Evolutionary conservation across 164 flowering plant species (phyloP).

Genomic region (Hamamelis virginiana): DNA sequence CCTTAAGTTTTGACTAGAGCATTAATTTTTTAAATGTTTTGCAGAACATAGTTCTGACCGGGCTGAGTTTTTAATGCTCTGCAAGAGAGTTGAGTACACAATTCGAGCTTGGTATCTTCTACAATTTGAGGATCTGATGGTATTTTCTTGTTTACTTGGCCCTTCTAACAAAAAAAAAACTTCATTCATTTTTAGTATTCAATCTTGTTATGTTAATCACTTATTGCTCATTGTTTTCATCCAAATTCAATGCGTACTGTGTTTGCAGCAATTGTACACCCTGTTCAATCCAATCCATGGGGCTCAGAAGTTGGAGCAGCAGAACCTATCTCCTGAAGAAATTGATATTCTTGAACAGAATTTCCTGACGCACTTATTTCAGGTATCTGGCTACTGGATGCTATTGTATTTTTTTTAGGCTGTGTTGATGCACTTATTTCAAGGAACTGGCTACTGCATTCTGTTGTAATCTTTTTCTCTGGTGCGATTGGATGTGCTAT

Average conservation of each 20-base stretch:
- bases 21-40: conserved; percentile 5
- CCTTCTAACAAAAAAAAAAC: no score
- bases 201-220: background rate
- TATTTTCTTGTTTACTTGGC: conserved; percentile 14
- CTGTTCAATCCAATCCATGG: conserved; percentile 82
- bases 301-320: conserved; percentile 73
- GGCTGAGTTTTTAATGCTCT: conserved; percentile 78
- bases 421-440: conserved; percentile 65
- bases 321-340: conserved; percentile 59
- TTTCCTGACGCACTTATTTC: conserved; percentile 67
- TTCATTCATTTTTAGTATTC: background rate
- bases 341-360: conserved; percentile 80
- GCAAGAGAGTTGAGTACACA: conserved; percentile 89
- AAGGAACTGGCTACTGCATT: conserved; percentile 36
- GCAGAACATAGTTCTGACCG: conserved; percentile 64
- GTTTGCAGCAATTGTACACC: conserved; percentile 79
- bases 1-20: no score
- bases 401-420: background rate
- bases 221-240: background rate
- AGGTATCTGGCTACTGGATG: conserved; percentile 36
- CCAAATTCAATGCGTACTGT: background rate
- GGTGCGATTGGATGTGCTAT: background rate
- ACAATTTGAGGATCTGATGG: conserved; percentile 96
- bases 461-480: background rate
- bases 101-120: conserved; percentile 91